phyloP scores from a whole-genome alignment of 306 rosid genomes.

The Pterocarpus santalinus region DNA sequence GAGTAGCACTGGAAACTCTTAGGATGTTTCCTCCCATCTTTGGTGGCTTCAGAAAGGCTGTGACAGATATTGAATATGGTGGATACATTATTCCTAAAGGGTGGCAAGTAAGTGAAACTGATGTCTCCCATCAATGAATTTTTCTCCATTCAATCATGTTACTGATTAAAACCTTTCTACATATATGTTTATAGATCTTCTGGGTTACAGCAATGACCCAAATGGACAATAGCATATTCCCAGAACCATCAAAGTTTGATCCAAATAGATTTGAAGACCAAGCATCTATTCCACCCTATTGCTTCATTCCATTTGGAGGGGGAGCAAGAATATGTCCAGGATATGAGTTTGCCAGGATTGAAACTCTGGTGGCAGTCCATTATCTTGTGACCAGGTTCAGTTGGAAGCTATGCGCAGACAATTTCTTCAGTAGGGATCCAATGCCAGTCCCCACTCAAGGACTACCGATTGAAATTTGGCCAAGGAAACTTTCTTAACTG shows the following conservation, averaged over 20 bases:
- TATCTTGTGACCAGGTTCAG: conserved; percentile 69
- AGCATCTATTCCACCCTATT: conserved; percentile 65
- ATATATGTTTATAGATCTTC: conserved; percentile 59
- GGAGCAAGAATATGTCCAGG: conserved; percentile 83
- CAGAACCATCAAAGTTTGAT: conserved; percentile 74
- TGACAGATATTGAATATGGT: conserved; percentile 64
- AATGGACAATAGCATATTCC: conserved; percentile 67
- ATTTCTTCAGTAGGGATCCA: conserved; percentile 68
- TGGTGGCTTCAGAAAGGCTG: conserved; percentile 66
- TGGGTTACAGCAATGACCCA: conserved; percentile 78
- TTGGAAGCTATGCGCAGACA: conserved; percentile 75
- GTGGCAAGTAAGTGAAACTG: conserved; percentile 77
- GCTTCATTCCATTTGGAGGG: conserved; percentile 75
- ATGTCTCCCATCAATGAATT: neutral
- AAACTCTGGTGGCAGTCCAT: conserved; percentile 72
- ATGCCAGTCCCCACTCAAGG: conserved; percentile 67
- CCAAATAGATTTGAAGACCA: conserved; percentile 77
- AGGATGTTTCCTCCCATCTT: conserved; percentile 73
- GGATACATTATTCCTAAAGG: conserved; percentile 84
- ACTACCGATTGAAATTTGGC: conserved; percentile 59
- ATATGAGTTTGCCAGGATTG: conserved; percentile 71
- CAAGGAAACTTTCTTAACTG: conserved; percentile 48
- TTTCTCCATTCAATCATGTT: conserved; percentile 23
- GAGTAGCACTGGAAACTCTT: conserved; percentile 77
- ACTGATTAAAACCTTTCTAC: neutral